Conservation (phyloP, 2,329 filamentous ascomycete species). For the Ophiostoma pallidulum region DNA sequence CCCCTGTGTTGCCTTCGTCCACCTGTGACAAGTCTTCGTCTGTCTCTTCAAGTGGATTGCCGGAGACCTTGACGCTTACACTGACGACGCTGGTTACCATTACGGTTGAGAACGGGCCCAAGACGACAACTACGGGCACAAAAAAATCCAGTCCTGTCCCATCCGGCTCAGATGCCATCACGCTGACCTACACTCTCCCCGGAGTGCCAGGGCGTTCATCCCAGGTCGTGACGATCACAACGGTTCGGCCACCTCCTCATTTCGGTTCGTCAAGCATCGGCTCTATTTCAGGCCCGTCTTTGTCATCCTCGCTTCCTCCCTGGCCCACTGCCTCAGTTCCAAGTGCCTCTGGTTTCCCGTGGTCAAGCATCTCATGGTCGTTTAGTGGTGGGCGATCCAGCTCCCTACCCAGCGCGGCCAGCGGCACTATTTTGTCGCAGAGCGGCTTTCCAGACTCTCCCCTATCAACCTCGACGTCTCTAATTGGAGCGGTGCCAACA, state of each 20-base stretch:
- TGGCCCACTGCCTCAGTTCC: too few species aligned
- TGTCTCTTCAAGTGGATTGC: neutral
- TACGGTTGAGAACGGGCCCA: neutral
- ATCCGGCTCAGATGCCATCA: slow-evolving; percentile 10
- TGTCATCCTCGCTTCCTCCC: neutral
- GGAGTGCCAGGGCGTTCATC: slow-evolving; percentile 1
- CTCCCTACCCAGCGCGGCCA: neutral
- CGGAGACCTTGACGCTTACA: slow-evolving; percentile 7
- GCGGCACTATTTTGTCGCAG: neutral
- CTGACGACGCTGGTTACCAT: slow-evolving; percentile 8
- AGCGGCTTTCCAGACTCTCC: too few species aligned
- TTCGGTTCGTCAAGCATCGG: neutral
- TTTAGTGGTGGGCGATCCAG: neutral
- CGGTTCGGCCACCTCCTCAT: neutral
- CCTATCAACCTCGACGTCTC: neutral
- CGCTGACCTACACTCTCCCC: slow-evolving; percentile 19
- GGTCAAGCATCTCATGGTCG: neutral
- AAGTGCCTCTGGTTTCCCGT: neutral
- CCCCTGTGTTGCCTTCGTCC: neutral
- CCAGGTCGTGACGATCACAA: slow-evolving; percentile 12
- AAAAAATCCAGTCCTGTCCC: neutral
- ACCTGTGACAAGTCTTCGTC: neutral
- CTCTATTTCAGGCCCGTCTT: neutral
- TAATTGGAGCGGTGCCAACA: neutral
- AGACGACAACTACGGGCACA: neutral